Base-by-base conservation (phyloP, 371 early-diverging fungal genomes). In the Amoeboaphelidium protococcarum region DNA sequence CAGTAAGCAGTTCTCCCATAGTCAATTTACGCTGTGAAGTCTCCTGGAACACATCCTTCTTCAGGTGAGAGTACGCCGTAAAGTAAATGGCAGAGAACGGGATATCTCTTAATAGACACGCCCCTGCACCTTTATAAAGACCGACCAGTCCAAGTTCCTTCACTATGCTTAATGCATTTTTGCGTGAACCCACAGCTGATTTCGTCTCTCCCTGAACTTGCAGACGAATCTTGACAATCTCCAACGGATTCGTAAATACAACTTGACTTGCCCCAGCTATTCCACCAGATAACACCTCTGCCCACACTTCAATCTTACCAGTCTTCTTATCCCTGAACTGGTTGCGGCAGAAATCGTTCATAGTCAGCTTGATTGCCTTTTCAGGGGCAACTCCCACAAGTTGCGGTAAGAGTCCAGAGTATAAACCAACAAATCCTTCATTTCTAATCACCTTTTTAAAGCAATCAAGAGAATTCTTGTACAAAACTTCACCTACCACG, bases 21-120 rank as follows among this genome's bases (percentile, higher is more conserved):
- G 66, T 65, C 4, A 74, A 58, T 51, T 73, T 65, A 49, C 80
- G 79, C 47, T 79, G 63, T 42, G 71, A 70, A 2, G 78, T 75
- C 54, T 89, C 91, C 40, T 69, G 61, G 62, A 90, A 88, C 3
- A 81, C 4, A 45, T 77, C 74, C 52, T 67, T 76, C 61, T 92
- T 92, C 52, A 92, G 57, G 57, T 83, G 87, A 2, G 89, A 79
- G 64, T 95, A 91, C 26, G 78, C 76, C 19, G 94, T 78, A 71
- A 95, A 95, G 61, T 89, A 95, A 45, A 95, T 85, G 52, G 79
- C 86, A 40, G 87, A 87, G 62, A 95, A 95, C 13, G 95, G 94
- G 25, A 95, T 80, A 62, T 95, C 95, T 51, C 95, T 78, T 48
- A 94, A 60, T 26, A 92, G 20, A 58, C 90, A 91, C 20, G 94